These are phyloP conservation scores for Solanum medicagineum DNA, from an alignment of 257 asterid genomes.

Conservation along the genomic window DNA sequence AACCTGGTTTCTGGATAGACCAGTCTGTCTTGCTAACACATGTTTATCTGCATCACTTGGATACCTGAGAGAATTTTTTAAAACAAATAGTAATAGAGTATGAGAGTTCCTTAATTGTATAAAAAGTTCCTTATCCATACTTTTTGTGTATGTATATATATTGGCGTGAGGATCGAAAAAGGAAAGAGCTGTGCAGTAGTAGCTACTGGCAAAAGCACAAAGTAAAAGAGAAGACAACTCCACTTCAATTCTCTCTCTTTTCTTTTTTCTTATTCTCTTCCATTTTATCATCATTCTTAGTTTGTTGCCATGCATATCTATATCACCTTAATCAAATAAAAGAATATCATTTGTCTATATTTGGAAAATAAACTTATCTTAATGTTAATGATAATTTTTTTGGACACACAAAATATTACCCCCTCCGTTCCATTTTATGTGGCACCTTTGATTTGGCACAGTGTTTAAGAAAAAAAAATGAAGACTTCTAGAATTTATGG, in stretches of 20 bases:
- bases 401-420: conserved; percentile 17
- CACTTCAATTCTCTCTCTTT: conserved; percentile 9
- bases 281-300: neutral
- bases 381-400: neutral
- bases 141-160: neutral
- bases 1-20: conserved; percentile 91
- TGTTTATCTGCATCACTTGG: conserved; percentile 99
- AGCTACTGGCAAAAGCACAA: conserved; percentile 15
- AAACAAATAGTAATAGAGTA: conserved; percentile 48
- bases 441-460: too few species aligned
- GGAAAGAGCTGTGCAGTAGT: neutral
- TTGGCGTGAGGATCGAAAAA: conserved; percentile 54
- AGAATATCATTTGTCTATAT: conserved; percentile 16
- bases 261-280: neutral
- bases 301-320: neutral
- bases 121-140: conserved; percentile 24
- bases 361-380: neutral
- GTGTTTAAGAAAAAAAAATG: too few species aligned
- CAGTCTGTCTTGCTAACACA: conserved; percentile 95
- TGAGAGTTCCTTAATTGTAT: conserved; percentile 22
- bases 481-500: too few species aligned
- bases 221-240: conserved; percentile 26
- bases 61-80: conserved; percentile 55
- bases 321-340: neutral
- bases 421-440: too few species aligned